Conservation (phyloP, 805 yeast genomes). For the Limtongia smithiae region DNA sequence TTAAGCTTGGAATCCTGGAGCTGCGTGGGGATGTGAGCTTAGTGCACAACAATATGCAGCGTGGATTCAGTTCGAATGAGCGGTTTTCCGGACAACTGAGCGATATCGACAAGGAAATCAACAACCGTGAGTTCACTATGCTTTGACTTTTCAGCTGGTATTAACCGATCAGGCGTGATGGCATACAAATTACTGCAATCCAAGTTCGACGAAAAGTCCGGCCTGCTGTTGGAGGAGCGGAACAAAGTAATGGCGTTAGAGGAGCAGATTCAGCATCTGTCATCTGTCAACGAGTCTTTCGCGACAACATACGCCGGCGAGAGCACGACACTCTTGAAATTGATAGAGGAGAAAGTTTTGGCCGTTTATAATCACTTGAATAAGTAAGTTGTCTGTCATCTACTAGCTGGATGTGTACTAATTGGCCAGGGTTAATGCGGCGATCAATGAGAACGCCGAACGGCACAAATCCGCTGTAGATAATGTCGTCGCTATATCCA, state of each 20-base stretch:
- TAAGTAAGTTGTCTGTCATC: background rate
- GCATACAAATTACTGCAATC: conserved; percentile 16
- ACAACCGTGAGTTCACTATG: background rate
- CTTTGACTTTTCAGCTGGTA: background rate
- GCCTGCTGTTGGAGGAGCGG: conserved; percentile 21
- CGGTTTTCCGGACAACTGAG: conserved; percentile 2
- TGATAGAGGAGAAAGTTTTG: conserved; percentile 4
- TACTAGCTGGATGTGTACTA: too few relatives aligned
- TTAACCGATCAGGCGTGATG: conserved; percentile 6
- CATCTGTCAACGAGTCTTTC: background rate
- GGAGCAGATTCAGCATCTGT: conserved; percentile 10
- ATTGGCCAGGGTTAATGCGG: too few relatives aligned
- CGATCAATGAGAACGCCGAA: too few relatives aligned
- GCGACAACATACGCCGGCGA: conserved; percentile 1
- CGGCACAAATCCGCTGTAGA: too few relatives aligned
- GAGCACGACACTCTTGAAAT: background rate
- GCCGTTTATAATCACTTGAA: background rate
- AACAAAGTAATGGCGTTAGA: conserved; percentile 18
- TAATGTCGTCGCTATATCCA: too few relatives aligned
- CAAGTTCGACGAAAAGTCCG: conserved; percentile 22
- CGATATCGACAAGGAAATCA: conserved; percentile 11
- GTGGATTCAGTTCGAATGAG: background rate
- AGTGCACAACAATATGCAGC: background rate
- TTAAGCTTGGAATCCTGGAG: conserved; percentile 12
- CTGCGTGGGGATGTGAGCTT: conserved; percentile 9